Evolutionary conservation across 495 filamentous ascomycete genomes (phyloP).

Genomic region (Geopyxis carbonaria): DNA sequence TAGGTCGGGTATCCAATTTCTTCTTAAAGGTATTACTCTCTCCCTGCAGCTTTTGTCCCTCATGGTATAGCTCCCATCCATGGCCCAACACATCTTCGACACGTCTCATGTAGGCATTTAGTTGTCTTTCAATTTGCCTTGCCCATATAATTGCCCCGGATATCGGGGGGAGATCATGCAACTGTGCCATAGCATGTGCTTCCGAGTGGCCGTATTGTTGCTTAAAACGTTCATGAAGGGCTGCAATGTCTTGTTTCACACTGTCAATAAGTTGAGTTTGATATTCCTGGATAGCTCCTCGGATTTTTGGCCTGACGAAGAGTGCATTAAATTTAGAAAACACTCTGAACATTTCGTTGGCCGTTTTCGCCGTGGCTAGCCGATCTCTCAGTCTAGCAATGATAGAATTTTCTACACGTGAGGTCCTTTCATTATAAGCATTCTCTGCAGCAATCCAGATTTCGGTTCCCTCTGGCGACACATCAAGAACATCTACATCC

Average conservation of each 20-base stretch:
- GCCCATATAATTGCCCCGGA: conserved; percentile 96
- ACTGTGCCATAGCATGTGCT: conserved; percentile 90
- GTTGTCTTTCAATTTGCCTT: conserved; percentile 85
- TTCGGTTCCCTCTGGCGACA: conserved; percentile 70
- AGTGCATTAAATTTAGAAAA: conserved; percentile 99
- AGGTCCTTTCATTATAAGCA: conserved; percentile 89
- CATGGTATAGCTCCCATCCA: conserved; percentile 83
- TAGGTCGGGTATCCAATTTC: conserved; percentile 81
- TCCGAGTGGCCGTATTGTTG: conserved; percentile 97
- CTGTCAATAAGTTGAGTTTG: conserved; percentile 93
- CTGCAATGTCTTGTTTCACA: conserved; percentile 84
- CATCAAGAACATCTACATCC: conserved; percentile 89
- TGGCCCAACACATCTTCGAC: conserved; percentile 87
- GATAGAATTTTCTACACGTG: conserved; percentile 94
- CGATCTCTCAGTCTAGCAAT: conserved; percentile 88
- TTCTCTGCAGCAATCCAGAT: conserved; percentile 85
- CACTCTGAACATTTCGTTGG: conserved; percentile 98
- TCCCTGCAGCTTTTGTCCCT: conserved; percentile 80
- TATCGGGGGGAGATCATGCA: conserved; percentile 86
- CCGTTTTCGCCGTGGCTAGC: conserved; percentile 82
- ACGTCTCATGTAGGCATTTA: conserved; percentile 91
- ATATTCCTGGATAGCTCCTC: conserved; percentile 92
- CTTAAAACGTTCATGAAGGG: conserved; percentile 91
- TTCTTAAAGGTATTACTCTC: conserved; percentile 85
- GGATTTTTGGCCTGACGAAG: conserved; percentile 92